Evolutionary conservation across 306 rosid genomes (phyloP).

Genomic region (Hippophae rhamnoides): DNA sequence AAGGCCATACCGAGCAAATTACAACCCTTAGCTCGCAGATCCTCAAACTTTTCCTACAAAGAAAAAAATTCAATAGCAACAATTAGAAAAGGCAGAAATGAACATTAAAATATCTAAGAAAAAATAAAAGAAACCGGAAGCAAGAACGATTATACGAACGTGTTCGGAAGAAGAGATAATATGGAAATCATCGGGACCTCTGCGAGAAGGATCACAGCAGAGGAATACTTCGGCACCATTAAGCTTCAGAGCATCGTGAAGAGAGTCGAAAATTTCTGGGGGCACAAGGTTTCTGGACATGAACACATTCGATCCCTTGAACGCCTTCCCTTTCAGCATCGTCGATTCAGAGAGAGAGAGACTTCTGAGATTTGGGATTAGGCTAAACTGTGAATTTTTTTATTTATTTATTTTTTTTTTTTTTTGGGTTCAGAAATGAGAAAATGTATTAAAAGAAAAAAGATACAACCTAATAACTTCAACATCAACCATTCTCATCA

Average conservation of each 20-base stretch:
- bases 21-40: slow-evolving; percentile 71
- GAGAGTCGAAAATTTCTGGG: slow-evolving; percentile 75
- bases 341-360: not conserved
- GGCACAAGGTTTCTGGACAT: slow-evolving; percentile 88
- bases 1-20: slow-evolving; percentile 51
- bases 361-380: not conserved
- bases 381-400: not conserved
- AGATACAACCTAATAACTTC: not conserved
- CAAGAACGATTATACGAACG: slow-evolving; percentile 23
- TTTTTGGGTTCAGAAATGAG: too few relatives aligned
- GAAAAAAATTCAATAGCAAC: not conserved
- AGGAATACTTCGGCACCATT: slow-evolving; percentile 71
- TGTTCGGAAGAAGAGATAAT: slow-evolving; percentile 68
- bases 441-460: too few relatives aligned
- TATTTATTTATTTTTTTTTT: too few relatives aligned
- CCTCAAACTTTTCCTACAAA: slow-evolving; percentile 70
- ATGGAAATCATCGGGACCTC: slow-evolving; percentile 65
- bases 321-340: slow-evolving; percentile 59
- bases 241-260: slow-evolving; percentile 75
- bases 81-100: slow-evolving; percentile 5
- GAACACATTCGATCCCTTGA: slow-evolving; percentile 66
- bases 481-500: not conserved
- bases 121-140: not conserved
- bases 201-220: slow-evolving; percentile 79
- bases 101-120: slow-evolving; percentile 1